Base-by-base conservation (phyloP, 2,329 filamentous ascomycete species). In the Fusarium camptoceras region DNA sequence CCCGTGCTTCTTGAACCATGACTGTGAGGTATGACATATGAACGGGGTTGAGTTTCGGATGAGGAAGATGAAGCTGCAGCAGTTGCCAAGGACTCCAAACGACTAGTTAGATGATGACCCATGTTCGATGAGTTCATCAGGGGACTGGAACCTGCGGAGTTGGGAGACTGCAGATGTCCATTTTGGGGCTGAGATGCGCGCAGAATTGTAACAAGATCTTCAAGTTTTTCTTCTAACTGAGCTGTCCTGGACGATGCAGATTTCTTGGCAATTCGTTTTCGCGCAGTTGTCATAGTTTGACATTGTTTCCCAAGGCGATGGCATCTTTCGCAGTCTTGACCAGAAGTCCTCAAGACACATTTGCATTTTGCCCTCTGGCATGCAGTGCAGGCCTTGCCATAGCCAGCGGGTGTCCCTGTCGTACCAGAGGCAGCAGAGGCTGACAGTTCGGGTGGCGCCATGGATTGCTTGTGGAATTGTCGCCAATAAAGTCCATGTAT, bases 171-270 rank as follows among this genome's bases (percentile, higher is more conserved):
- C n/a, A 68, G 8, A 56, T 56, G 56, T 22, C 39, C 54, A 71
- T 64, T 61, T 61, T 51, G 59, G 49, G 56, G 64, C 46, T 79
- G 75, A 48, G 78, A 75, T 31, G 75, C 78, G 55, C 78, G 78
- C 12, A 86, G 72, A n/a, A 86, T 80, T 5, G 81, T 81, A 20
- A 85, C 82, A 5, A 86, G 76, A 59, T 84, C 81, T 47, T 85
- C 82, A 10, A 86, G 77, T 76, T 85, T 86, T 70, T 84, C 83
- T 74, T 86, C 84, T 9, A 86, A 78, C 63, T 84, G 81, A 10
- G 83, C 81, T 7, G 82, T 81, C 22, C 81, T 79, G 28, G 78
- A 80, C 12, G 77, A 70, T 37, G 77, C 61, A 55, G 78, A 71
- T 66, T 78, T 75, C 70, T 79, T 78, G 62, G 76, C 53, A 59